Conservation (phyloP, 192 early-diverging fungal genomes). For the Linnemannia hyalina region DNA sequence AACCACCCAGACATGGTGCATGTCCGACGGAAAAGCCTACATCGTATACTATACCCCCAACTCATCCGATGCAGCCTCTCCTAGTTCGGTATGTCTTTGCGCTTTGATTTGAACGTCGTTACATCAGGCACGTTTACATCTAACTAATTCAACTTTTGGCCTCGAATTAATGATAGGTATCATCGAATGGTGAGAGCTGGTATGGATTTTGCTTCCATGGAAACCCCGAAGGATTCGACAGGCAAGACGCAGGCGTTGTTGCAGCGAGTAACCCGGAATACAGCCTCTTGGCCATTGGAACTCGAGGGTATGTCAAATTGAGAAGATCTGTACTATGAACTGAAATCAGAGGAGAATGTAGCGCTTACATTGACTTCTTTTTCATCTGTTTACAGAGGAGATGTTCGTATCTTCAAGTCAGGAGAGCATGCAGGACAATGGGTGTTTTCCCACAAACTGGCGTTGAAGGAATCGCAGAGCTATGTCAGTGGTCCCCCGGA, state of each 20-base stretch:
- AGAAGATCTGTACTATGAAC: neutral
- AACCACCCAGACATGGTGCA: slow-evolving; percentile 52
- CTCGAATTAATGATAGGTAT: slow-evolving; percentile 14
- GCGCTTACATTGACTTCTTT: slow-evolving; percentile 13
- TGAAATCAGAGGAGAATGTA: neutral
- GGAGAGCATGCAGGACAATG: slow-evolving; percentile 53
- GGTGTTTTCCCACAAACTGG: slow-evolving; percentile 51
- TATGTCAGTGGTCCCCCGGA: slow-evolving; percentile 23
- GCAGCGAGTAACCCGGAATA: slow-evolving; percentile 79
- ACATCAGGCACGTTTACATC: neutral
- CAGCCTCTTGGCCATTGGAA: slow-evolving; percentile 80
- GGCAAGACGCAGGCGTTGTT: slow-evolving; percentile 61
- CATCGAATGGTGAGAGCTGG: slow-evolving; percentile 59
- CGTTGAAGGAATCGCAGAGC: slow-evolving; percentile 45
- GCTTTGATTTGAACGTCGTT: neutral
- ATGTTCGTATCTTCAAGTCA: slow-evolving; percentile 51
- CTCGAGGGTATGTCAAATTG: slow-evolving; percentile 60
- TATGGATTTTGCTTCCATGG: slow-evolving; percentile 67
- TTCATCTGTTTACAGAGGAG: slow-evolving; percentile 23
- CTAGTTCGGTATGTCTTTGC: slow-evolving; percentile 20
- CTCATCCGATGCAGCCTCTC: slow-evolving; percentile 34
- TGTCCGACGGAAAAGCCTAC: slow-evolving; percentile 74
- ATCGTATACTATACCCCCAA: slow-evolving; percentile 63
- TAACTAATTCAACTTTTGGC: neutral
- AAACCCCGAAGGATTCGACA: slow-evolving; percentile 51